Evolutionary conservation across 1,284 basidiomycete species (phyloP), one percentile per base, ranked within the genome.

Genomic region (Mycosarcoma maydis): DNA sequence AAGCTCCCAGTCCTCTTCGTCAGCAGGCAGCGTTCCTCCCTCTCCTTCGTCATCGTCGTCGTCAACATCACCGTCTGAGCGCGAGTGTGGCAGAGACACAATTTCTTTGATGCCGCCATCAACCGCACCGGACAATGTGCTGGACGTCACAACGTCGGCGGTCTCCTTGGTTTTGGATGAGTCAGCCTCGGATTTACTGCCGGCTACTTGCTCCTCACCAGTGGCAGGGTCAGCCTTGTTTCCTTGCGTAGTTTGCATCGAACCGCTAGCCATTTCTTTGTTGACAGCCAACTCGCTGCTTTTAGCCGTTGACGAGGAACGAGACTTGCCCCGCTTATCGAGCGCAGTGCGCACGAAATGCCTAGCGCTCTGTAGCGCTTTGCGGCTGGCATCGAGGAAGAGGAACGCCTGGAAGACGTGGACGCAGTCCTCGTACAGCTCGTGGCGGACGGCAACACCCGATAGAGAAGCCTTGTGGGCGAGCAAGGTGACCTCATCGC

Each of bases 401-500:
- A 81, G 51, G 57, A 81, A 81, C 0, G 79, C 79, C 39, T 81
- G 80, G 60, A 81, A 81, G 26, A 81, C 80, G 53, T 81, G 82
- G 20, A 82, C 91, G 54, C 89, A 90, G 82, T 98, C 94, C 74
- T 95, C 91, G 80, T 94, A 98, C 36, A 94, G 84, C 82, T 98
- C 94, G 80, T 96, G 91, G 55, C 89, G 88, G 26, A 97, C 92
- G 44, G 90, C 85, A 23, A 97, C 93, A 7, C 94, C 94, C 0
- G 91, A 89, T 19, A 91, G 82, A 3, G 89, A 88, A 13, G 94
- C 94, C 82, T 98, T 98, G 84, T 96, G 92, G 1, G 94, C 93
- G 17, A 98, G 83, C n/a, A 98, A 85, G 6, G 90, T 91, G 40
- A 91, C 90, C 81, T 98, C 95, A 78, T 98, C 95, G 26, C 93